phyloP scores from a whole-genome alignment of 1,284 basidiomycete species.

The Phellopilus nigrolimitatus region DNA sequence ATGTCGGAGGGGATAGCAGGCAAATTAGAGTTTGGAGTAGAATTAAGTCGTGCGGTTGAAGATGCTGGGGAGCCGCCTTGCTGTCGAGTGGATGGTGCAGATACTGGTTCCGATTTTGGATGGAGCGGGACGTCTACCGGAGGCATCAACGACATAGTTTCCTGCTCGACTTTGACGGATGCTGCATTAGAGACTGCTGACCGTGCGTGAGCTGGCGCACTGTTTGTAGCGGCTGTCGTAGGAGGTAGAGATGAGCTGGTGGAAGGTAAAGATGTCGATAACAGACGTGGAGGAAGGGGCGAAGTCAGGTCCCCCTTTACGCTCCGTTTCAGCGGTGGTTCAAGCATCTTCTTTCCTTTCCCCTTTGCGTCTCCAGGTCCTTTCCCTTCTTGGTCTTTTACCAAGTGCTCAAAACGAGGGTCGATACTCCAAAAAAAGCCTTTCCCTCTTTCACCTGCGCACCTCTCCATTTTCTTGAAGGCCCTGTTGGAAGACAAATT shows the following conservation, averaged over 20 bases:
- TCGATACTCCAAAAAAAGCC: slow-evolving; percentile 89
- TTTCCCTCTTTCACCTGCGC: slow-evolving; percentile 81
- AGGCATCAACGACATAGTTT: background rate
- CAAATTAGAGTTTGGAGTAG: slow-evolving; percentile 1
- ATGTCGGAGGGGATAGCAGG: slow-evolving; percentile 19
- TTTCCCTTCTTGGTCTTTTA: slow-evolving; percentile 36
- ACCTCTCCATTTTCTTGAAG: slow-evolving; percentile 81
- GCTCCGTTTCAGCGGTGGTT: slow-evolving; percentile 62
- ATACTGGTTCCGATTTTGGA: background rate
- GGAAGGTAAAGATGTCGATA: slow-evolving; percentile 45
- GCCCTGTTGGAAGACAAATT: slow-evolving; percentile 86
- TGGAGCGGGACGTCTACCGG: background rate
- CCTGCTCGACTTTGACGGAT: slow-evolving; percentile 5
- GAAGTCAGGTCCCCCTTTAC: slow-evolving; percentile 54
- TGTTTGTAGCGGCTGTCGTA: background rate
- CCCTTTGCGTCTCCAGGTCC: slow-evolving; percentile 27
- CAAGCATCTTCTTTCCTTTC: slow-evolving; percentile 56
- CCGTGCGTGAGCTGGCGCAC: slow-evolving; percentile 14
- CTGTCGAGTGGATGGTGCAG: background rate
- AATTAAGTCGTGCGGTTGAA: too few relatives aligned
- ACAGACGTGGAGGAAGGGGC: slow-evolving; percentile 61
- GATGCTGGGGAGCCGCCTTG: background rate
- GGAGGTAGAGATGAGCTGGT: slow-evolving; percentile 14
- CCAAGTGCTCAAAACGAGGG: slow-evolving; percentile 58
- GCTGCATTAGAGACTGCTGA: slow-evolving; percentile 18